Percentiles rank a stretch among this genome's conserved stretches.
phyloP scores from a whole-genome alignment of 2,329 filamentous ascomycete genomes.

The Nothomitra cinnamomea region DNA sequence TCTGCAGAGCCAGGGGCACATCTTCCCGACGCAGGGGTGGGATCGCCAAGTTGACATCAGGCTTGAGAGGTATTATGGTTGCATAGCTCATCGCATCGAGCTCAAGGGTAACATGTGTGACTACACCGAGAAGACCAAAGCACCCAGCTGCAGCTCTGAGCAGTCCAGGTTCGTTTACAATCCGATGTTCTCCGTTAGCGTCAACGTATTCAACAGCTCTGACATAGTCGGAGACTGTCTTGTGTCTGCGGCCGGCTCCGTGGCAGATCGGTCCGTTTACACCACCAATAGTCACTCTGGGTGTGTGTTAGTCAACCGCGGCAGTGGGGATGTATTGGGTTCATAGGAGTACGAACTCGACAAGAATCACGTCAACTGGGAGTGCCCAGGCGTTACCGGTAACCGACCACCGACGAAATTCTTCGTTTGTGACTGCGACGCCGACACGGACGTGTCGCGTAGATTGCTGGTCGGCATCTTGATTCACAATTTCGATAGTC shows the following conservation, averaged over 20 bases:
- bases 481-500: conserved; percentile 10
- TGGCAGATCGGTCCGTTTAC: conserved; percentile 30
- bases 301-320: background rate
- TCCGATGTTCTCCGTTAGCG: conserved; percentile 25
- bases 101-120: conserved; percentile 32
- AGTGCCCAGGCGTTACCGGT: conserved; percentile 24
- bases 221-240: conserved; percentile 29
- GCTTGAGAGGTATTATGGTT: conserved; percentile 27
- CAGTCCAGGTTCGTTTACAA: conserved; percentile 17
- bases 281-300: conserved; percentile 27
- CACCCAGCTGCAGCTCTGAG: conserved; percentile 27
- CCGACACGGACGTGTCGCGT: conserved; percentile 21
- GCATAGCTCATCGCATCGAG: conserved; percentile 31
- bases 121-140: conserved; percentile 31
- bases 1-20: conserved; percentile 24
- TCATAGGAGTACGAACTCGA: conserved; percentile 18
- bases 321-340: background rate
- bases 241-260: conserved; percentile 27
- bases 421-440: conserved; percentile 28
- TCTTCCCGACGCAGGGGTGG: conserved; percentile 24
- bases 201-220: conserved; percentile 32
- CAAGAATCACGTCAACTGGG: conserved; percentile 30
- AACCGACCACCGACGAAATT: conserved; percentile 29
- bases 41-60: conserved; percentile 25
- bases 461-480: conserved; percentile 6